Conservation (phyloP, 1,139 yeast genomes). For the Lodderomyces elongisporus region DNA sequence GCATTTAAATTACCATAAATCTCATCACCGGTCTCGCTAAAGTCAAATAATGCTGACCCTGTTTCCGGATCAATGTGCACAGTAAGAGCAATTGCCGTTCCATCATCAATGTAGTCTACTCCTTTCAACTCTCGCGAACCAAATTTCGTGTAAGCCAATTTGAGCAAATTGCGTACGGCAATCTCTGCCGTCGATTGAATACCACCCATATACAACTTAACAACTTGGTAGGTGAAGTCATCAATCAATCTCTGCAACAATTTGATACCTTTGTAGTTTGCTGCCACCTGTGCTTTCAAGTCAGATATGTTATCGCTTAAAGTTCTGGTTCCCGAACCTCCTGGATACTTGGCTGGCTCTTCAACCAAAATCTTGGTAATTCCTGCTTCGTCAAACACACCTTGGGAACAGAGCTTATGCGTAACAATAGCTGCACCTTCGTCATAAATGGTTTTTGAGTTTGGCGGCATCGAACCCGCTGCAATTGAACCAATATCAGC, state of each 20-base stretch:
- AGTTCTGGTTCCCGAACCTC: conserved; percentile 43
- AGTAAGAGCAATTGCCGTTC: conserved; percentile 36
- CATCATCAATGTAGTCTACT: conserved; percentile 40
- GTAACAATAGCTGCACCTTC: conserved; percentile 44
- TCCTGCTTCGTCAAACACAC: conserved; percentile 39
- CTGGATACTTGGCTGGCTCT: conserved; percentile 43
- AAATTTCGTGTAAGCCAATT: conserved; percentile 32
- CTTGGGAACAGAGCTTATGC: conserved; percentile 33
- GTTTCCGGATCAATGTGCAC: conserved; percentile 29
- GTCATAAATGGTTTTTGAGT: conserved; percentile 39
- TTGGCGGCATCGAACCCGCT: conserved; percentile 47
- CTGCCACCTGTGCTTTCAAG: conserved; percentile 42
- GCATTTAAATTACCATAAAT: conserved; percentile 43
- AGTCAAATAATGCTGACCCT: conserved; percentile 40
- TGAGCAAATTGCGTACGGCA: conserved; percentile 36
- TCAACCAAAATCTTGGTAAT: conserved; percentile 33
- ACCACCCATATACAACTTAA: conserved; percentile 39
- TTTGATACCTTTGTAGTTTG: conserved; percentile 39
- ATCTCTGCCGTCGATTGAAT: conserved; percentile 41
- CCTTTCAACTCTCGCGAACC: conserved; percentile 32
- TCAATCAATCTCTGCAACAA: conserved; percentile 27
- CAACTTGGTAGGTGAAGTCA: conserved; percentile 30
- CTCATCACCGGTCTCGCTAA: conserved; percentile 39
- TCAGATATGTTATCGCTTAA: conserved; percentile 39
- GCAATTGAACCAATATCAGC: conserved; percentile 45